Percentiles rank a stretch among this genome's conserved stretches.
These are phyloP conservation scores for Colletotrichum graminicola DNA, from an alignment of 2,329 filamentous ascomycete species.

Conservation along the genomic window DNA sequence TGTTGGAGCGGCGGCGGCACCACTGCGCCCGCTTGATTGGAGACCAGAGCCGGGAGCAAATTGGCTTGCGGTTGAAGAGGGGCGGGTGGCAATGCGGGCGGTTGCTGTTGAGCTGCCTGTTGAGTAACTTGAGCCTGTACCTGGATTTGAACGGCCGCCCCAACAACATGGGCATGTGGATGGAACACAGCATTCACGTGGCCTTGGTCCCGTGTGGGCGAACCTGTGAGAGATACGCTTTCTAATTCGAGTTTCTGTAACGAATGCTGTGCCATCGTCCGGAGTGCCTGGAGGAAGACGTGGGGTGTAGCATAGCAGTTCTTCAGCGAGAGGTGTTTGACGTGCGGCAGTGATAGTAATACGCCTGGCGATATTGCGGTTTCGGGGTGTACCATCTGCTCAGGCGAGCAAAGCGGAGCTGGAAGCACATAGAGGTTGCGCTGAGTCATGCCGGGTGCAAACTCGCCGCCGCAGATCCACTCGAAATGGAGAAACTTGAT, in stretches of 20 bases:
- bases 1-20: neutral
- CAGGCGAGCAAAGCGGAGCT: conserved; percentile 61
- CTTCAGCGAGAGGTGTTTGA: conserved; percentile 71
- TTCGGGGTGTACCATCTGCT: conserved; percentile 48
- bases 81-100: conserved; percentile 30
- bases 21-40: neutral
- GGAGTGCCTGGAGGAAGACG: conserved; percentile 65
- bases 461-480: conserved; percentile 76
- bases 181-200: conserved; percentile 40
- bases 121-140: conserved; percentile 18
- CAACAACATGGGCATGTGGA: neutral
- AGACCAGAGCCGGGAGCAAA: neutral
- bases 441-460: conserved; percentile 70
- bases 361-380: conserved; percentile 51
- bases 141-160: conserved; percentile 32
- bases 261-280: conserved; percentile 58
- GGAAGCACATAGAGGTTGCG: conserved; percentile 74
- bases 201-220: conserved; percentile 46
- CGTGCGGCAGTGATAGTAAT: conserved; percentile 65
- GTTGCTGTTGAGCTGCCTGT: conserved; percentile 18
- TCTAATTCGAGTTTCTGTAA: conserved; percentile 70
- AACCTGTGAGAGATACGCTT: conserved; percentile 73
- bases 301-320: conserved; percentile 78
- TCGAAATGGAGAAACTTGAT: conserved; percentile 74
- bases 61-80: conserved; percentile 21